A percentile compares a stretch with the other conserved stretches of the same genome.
Evolutionary conservation across 2,329 filamentous ascomycete species (phyloP).

Genomic region (Botrytis tulipae): DNA sequence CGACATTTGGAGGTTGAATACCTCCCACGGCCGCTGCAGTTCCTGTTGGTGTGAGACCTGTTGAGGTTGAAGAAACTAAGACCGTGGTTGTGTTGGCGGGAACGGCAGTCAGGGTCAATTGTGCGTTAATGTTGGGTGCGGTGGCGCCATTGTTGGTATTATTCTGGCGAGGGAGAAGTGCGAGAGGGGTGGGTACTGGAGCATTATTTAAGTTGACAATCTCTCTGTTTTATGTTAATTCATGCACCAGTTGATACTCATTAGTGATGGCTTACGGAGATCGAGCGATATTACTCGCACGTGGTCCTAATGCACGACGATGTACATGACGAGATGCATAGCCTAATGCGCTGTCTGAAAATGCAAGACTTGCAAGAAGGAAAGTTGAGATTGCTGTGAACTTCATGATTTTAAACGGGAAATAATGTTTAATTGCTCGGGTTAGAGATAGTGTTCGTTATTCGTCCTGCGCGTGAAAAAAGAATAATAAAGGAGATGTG

Average conservation of each 20-base stretch:
- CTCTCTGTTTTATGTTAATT: not conserved
- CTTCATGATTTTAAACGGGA: not conserved
- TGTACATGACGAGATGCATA: not conserved
- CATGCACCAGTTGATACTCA: not conserved
- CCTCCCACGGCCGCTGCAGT: slow-evolving; percentile 2
- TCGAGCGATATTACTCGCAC: not conserved
- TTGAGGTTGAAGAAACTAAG: not conserved
- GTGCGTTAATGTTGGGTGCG: not conserved
- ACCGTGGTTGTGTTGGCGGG: slow-evolving; percentile 4
- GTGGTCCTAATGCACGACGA: not conserved
- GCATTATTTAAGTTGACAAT: not conserved
- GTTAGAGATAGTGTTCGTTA: not conserved
- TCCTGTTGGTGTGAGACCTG: not conserved
- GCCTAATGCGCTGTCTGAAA: not conserved
- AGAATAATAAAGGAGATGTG: not conserved
- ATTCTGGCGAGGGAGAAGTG: not conserved
- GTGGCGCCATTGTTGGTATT: not conserved
- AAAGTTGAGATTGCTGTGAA: not conserved
- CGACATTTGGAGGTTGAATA: slow-evolving; percentile 3
- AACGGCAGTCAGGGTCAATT: not conserved
- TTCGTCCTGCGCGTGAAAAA: not conserved
- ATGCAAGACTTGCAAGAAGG: not conserved
- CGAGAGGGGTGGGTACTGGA: not conserved
- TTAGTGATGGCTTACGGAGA: not conserved
- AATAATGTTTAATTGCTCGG: not conserved